Percentiles rank a stretch among this genome's conserved stretches.
Conservation (phyloP, 2,329 filamentous ascomycete species). For the Hypoxylon sp. region DNA sequence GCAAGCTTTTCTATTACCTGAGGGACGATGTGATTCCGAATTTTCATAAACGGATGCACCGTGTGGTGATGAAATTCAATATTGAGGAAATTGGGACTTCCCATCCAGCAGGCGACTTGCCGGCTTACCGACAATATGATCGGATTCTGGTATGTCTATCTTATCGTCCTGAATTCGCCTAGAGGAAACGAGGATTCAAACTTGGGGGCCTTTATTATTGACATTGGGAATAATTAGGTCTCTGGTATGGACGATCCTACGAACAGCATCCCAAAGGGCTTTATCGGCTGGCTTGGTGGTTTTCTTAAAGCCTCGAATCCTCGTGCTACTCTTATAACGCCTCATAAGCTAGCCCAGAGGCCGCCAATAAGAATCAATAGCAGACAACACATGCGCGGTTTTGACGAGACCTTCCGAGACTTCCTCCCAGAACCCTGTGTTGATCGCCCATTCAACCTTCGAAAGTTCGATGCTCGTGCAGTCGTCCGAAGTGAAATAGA, state of each 20-base stretch:
- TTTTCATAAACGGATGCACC: not conserved
- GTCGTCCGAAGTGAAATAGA: conserved; percentile 1
- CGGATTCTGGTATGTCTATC: conserved; percentile 8
- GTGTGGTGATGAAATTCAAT: not conserved
- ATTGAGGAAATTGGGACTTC: not conserved
- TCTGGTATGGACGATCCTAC: conserved; percentile 3
- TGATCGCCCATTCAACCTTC: not conserved
- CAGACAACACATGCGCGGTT: not conserved
- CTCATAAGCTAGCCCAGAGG: not conserved
- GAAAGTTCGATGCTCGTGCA: not conserved
- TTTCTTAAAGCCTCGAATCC: not conserved
- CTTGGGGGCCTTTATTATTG: not conserved
- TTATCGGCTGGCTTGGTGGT: not conserved
- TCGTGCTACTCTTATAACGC: conserved; percentile 1
- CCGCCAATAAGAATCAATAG: not conserved
- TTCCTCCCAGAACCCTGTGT: not conserved
- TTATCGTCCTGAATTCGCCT: not conserved
- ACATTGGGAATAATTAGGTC: not conserved
- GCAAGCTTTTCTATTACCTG: conserved; percentile 9
- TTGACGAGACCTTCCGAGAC: not conserved
- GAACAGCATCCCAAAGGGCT: not conserved
- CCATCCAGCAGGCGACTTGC: not conserved
- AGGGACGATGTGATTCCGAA: not conserved
- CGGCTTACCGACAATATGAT: not conserved
- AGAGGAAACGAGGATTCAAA: not conserved